Base-by-base conservation (phyloP, 331 rosid species). In the Stylosanthes scabra region DNA sequence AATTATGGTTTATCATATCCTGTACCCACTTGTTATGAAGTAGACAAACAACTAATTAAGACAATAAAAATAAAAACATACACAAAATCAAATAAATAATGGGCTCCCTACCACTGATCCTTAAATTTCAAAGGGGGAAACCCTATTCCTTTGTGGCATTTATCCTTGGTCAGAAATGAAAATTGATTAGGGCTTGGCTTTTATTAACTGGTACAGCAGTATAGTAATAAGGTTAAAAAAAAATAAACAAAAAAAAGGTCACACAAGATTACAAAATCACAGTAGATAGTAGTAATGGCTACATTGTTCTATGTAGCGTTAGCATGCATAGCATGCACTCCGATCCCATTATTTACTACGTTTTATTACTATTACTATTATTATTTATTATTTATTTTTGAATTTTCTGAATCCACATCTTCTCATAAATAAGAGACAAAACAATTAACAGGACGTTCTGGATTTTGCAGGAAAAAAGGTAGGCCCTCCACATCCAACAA, bases 401-500 rank as follows among this genome's bases (percentile, higher is more conserved):
- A 34, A 77, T n/a, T 68, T 77, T 40, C 60, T 77, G 65, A 70
- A 77, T 60, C 63, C 81, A 50, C 31, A 69, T 56, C 54, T 55
- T 56, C 54, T 63, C 61, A 51, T 61, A 52, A 69, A 70, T 42
- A 61, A 70, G n/a, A 52, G 50, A 71, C 72, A 77, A 50, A 52
- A 6, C 12, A 70, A 68, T 39, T 77, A 52, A 71, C 52, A 70
- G 66, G 6, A 27, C 44, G 28, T 70, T 44, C 81, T 60, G 81
- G 45, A 69, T 28, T 27, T 15, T 56, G 56, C 65, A 41, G 45
- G 3, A 7, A 57, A 7, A 57, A 41, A 1, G 28, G 67, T 78
- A 63, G 86, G 83, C 57, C 86, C 83, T 72, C 75, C 40, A 12
- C 40, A 34, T 34, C 60, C 62, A 50, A 56, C 57, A 59, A 37